Base-by-base conservation (phyloP, 192 early-diverging fungal species). In the Haplosporangium gracile region DNA sequence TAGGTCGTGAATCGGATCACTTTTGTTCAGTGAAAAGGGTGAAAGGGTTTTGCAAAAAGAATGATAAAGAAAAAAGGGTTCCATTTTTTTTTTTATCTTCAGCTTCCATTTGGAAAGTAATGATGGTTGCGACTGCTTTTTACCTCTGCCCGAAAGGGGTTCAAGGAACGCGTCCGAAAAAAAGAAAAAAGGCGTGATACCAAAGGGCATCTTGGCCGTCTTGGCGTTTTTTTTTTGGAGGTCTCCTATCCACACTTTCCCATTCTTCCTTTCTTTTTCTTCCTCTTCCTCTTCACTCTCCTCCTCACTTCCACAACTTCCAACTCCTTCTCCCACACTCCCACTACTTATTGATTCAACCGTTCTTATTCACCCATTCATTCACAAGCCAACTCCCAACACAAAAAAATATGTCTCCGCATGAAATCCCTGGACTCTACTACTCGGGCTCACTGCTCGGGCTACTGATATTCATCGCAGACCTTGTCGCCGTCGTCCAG, bases 401-500 rank as follows among this genome's bases (percentile, higher is more conserved):
- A n/a, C 39, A 26, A 72, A 72, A 72, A 63, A 79, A 16, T 15
- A 82, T 76, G 74, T 60, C 74, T 5, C 75, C 83, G 0, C 26
- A 78, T 8, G 71, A 86, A 26, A 43, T 71, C 29, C 84, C 84
- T 34, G 79, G 68, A 10, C 57, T 29, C 34, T 49, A 36, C 63
- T 78, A 78, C 69, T 78, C 84, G 24, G 72, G 79, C n/a, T 86
- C 84, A 4, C 47, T 86, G 7, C 24, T 81, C 70, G 70, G 84
- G 26, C 53, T 81, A 20, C 32, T 86, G 60, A 70, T 86, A 36
- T 73, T 86, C 32, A 68, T 81, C 65, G 70, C 77, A 26, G 84
- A 86, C 34, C 79, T 86, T 20, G 9, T 80, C 9, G 84, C 84
- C 9, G 79, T 78, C 9, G 26, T 86, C 76, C 84, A 86, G 29